A percentile compares a stretch with the other conserved stretches of the same genome.
These are phyloP conservation scores for Trichoderma lentiforme DNA, from an alignment of 2,329 filamentous ascomycete species.

Conservation along the genomic window DNA sequence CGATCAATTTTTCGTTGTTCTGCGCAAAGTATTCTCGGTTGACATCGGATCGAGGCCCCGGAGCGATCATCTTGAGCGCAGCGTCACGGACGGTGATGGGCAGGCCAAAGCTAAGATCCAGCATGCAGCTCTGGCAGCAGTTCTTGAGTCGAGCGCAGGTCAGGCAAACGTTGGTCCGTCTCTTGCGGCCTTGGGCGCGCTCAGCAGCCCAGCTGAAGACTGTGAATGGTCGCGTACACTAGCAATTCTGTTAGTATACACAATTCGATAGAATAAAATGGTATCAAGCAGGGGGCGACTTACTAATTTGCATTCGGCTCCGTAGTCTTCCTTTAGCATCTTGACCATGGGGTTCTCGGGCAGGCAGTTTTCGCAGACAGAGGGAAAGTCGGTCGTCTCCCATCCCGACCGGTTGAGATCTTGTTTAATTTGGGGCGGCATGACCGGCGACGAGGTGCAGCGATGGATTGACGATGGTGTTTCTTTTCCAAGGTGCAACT, in stretches of 20 bases:
- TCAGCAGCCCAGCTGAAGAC: slow-evolving; percentile 94
- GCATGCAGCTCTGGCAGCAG: slow-evolving; percentile 98
- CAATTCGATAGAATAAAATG: neutral
- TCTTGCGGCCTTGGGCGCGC: slow-evolving; percentile 81
- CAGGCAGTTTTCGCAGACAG: slow-evolving; percentile 87
- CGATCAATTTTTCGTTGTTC: slow-evolving; percentile 92
- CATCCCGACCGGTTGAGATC: slow-evolving; percentile 93
- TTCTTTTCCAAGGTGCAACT: neutral
- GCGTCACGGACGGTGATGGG: slow-evolving; percentile 95
- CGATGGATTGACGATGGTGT: neutral
- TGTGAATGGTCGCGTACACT: slow-evolving; percentile 90
- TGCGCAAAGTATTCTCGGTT: slow-evolving; percentile 98
- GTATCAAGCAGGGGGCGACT: neutral
- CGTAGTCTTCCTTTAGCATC: slow-evolving; percentile 97
- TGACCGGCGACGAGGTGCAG: slow-evolving; percentile 34
- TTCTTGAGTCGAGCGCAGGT: slow-evolving; percentile 97
- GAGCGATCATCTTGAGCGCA: slow-evolving; percentile 94
- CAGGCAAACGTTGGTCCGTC: slow-evolving; percentile 91
- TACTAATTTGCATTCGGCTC: slow-evolving; percentile 74
- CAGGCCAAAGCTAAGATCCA: slow-evolving; percentile 91
- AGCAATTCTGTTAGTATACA: slow-evolving; percentile 5
- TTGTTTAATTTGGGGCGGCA: slow-evolving; percentile 93
- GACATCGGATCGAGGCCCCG: slow-evolving; percentile 85
- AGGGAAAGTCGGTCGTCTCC: slow-evolving; percentile 90
- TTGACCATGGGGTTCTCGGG: slow-evolving; percentile 97